Percentiles rank a stretch among this genome's conserved stretches.
phyloP scores from a whole-genome alignment of 306 rosid species.

The cucumber (Cucumis sativus) region DNA sequence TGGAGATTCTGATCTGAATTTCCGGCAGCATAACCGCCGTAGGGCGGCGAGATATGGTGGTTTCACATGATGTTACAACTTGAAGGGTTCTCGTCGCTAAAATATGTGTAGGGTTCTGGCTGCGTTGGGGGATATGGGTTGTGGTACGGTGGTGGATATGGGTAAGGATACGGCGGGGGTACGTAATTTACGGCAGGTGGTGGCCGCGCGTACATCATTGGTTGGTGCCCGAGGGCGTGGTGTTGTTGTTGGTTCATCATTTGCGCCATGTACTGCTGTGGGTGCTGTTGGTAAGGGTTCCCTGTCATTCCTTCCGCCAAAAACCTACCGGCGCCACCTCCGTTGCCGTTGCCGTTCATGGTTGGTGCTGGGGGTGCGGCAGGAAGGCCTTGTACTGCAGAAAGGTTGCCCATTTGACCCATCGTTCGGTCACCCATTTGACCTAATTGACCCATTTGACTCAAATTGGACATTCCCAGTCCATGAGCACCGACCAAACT shows the following conservation, averaged over 20 bases:
- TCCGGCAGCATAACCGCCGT: constrained; percentile 8
- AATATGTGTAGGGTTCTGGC: constrained; percentile 32
- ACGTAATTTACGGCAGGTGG: constrained; percentile 31
- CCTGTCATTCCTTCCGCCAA: constrained; percentile 34
- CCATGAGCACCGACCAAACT: constrained; percentile 32
- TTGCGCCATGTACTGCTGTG: constrained; percentile 33
- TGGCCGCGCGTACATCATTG: constrained; percentile 47
- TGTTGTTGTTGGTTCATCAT: constrained; percentile 62
- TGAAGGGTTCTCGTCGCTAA: constrained; percentile 68
- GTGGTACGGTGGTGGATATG: constrained; percentile 22
- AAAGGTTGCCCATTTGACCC: constrained; percentile 41
- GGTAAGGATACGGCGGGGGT: constrained; percentile 27
- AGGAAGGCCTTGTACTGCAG: constrained; percentile 71
- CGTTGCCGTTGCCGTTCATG: constrained; percentile 14
- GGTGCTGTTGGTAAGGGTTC: constrained; percentile 32
- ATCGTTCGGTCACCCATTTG: constrained; percentile 39
- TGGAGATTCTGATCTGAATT: constrained; percentile 1
- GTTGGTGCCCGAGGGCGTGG: constrained; percentile 39
- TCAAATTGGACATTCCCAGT: constrained; percentile 29
- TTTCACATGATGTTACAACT: constrained; percentile 67
- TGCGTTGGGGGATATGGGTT: constrained; percentile 17
- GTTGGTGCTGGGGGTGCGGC: constrained; percentile 26
- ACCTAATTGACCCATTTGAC: constrained; percentile 23
- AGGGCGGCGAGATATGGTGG: neutral
- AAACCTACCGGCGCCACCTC: constrained; percentile 20